phyloP scores from a whole-genome alignment of 1,139 yeast genomes.

The Lodderomyces theae region DNA sequence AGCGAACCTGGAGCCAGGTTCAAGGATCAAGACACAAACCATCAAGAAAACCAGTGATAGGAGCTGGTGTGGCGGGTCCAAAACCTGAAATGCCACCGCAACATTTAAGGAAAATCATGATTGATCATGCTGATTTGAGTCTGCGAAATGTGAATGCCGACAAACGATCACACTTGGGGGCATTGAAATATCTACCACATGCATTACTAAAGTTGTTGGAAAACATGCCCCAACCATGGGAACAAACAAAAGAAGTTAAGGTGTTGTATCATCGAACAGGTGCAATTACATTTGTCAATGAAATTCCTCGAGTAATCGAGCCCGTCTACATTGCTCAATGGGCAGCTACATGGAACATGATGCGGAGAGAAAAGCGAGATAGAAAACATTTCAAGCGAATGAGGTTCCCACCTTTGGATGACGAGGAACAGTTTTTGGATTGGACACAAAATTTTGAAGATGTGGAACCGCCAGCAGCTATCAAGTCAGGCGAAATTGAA shows the following conservation, averaged over 20 bases:
- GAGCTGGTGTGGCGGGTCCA: conserved; percentile 25
- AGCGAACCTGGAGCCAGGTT: conserved; percentile 60
- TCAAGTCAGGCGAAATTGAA: conserved; percentile 63
- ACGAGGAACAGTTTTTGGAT: conserved; percentile 89
- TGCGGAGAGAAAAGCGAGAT: conserved; percentile 93
- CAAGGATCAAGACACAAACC: conserved; percentile 54
- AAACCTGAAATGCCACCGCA: conserved; percentile 74
- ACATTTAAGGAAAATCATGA: conserved; percentile 80
- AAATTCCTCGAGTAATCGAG: conserved; percentile 85
- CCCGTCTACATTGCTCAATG: conserved; percentile 93
- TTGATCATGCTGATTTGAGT: conserved; percentile 83
- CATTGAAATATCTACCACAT: conserved; percentile 93
- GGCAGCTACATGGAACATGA: conserved; percentile 89
- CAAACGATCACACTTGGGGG: conserved; percentile 84
- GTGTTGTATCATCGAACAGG: conserved; percentile 90
- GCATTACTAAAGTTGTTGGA: conserved; percentile 86
- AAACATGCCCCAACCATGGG: conserved; percentile 99
- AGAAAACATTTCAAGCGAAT: conserved; percentile 85
- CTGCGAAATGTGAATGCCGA: conserved; percentile 81
- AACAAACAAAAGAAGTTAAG: conserved; percentile 75
- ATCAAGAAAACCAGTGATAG: background rate
- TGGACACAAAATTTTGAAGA: conserved; percentile 79
- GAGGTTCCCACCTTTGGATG: conserved; percentile 95
- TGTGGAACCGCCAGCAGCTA: conserved; percentile 67
- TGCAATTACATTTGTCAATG: conserved; percentile 94